Conservation (phyloP, 352 stramenopile genomes). For the Pythium inflatum region DNA sequence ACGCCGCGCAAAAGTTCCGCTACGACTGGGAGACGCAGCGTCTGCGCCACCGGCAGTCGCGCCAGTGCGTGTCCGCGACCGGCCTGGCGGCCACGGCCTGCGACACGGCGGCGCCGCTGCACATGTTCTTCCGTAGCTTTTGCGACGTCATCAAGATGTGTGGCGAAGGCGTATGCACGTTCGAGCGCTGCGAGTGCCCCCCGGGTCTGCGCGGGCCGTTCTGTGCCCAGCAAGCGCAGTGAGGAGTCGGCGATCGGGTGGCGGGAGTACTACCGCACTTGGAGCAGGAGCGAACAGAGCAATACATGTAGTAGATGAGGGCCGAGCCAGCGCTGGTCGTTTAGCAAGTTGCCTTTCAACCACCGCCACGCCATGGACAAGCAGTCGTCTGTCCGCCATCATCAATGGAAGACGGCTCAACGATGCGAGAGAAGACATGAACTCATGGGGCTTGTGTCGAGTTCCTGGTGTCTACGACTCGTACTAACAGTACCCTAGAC, state of each 20-base stretch:
- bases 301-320: neutral
- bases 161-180: conserved; percentile 1
- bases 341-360: neutral
- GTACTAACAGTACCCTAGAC: too few relatives aligned
- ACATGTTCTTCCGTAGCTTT: conserved; percentile 10
- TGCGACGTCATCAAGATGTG: conserved; percentile 19
- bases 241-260: neutral
- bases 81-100: neutral
- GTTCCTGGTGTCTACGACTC: too few relatives aligned
- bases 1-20: conserved; percentile 11
- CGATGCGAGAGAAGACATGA: neutral
- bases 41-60: conserved; percentile 5
- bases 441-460: too few relatives aligned
- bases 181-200: conserved; percentile 6
- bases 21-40: conserved; percentile 8
- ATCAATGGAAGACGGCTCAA: neutral
- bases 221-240: conserved; percentile 3
- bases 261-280: neutral
- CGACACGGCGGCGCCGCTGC: neutral
- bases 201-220: neutral
- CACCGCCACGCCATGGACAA: neutral
- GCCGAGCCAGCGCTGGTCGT: neutral
- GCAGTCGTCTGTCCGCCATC: neutral
- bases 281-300: neutral
- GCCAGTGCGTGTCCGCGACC: neutral